Evolutionary conservation across 1,284 basidiomycete species (phyloP), one percentile per base, ranked within the genome.

Genomic region (Cryptococcus amylolentus): DNA sequence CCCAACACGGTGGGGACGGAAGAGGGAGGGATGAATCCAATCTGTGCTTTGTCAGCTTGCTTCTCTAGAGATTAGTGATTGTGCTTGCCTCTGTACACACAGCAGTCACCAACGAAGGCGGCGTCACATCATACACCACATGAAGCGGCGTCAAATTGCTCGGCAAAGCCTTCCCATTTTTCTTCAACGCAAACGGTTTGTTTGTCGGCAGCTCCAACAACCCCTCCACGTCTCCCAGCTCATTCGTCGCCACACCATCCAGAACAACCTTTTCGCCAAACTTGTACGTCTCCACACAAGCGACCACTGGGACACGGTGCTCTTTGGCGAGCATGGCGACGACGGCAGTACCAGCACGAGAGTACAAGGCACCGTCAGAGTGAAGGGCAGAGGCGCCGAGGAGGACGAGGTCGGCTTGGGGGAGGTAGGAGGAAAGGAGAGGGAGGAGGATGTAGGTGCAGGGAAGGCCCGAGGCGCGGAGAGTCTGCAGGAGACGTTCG

Each of bases 241-340:
- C 96, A 73, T 99, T 99, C 75, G 90, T 91, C 31, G 91, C 92
- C 63, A 99, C 92, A 35, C 89, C 89, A 76, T 99, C 96, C 50
- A 98, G 81, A 74, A 91, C 88, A 38, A 98, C 88, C 38, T 86
- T 85, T 67, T 98, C 96, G 23, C 89, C 89, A 69, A 96, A 98
- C 76, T 99, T 99, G 81, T 98, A 98, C 18, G 96, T 98, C 79
- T 98, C 96, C 67, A 94, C 96, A 68, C 93, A 97, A 16, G 95
- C 92, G 51, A 98, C 86, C 16, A 98, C 92, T 7, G 96, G 96
- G 1, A 98, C 87, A 20, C 86, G 87, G 69, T 88, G 84, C 54
- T 86, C 85, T 74, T 91, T 90, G 0, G 92, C 91, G 81, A 98
- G 86, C 91, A 98, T 94, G 0, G 95, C 91, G 23, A 97, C 91